Evolutionary conservation across 75 land plant species (phyloP).

Genomic region (Cunninghamia lanceolata): DNA sequence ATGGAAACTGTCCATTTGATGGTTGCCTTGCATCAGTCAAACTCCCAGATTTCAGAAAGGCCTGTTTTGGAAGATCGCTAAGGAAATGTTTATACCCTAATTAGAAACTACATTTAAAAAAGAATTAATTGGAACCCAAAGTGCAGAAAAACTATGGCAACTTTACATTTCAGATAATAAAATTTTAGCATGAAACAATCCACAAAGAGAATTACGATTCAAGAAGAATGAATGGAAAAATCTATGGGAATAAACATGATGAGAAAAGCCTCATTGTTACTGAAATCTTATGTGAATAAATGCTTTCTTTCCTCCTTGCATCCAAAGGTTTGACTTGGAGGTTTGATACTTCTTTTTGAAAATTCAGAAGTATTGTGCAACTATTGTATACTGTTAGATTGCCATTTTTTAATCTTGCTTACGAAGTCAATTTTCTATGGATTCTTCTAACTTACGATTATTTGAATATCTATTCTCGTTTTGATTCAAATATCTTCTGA

Average conservation of each 20-base stretch:
- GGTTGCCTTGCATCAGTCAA: not conserved
- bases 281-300: conserved; percentile 1
- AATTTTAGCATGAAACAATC: not conserved
- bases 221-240: not conserved
- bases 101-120: not conserved
- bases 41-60: not conserved
- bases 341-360: not conserved
- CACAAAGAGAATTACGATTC: not conserved
- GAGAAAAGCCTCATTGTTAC: not conserved
- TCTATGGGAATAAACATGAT: not conserved
- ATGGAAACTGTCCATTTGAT: not conserved
- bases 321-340: not conserved
- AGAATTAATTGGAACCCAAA: not conserved
- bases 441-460: not conserved
- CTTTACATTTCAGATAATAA: not conserved
- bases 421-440: not conserved
- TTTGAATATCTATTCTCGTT: not conserved
- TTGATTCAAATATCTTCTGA: not conserved
- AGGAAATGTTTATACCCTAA: not conserved
- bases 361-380: not conserved
- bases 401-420: not conserved
- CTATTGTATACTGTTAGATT: not conserved
- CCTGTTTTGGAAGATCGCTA: not conserved
- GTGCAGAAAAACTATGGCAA: not conserved
- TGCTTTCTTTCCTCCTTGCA: not conserved